These are phyloP conservation scores for Clitoria ternatea DNA, from an alignment of 306 rosid genomes.

Conservation along the genomic window DNA sequence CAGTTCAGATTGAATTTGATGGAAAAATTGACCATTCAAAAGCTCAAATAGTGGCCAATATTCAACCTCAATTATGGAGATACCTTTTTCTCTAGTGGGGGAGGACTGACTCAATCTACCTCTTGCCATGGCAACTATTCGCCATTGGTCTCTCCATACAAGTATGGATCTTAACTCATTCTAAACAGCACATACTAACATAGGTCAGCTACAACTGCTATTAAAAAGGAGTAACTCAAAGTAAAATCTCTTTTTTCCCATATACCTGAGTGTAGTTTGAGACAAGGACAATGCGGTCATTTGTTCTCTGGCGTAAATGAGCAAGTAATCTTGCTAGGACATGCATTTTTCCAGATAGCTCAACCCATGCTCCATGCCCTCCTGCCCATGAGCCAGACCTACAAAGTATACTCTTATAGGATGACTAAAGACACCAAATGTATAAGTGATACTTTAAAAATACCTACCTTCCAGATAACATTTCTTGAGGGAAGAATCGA, in stretches of 20 bases:
- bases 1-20: no score
- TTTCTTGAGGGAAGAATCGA: conserved; percentile 83
- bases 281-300: conserved; percentile 92
- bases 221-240: background rate
- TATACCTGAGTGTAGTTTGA: conserved; percentile 96
- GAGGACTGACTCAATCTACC: no score
- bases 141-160: no score
- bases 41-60: no score
- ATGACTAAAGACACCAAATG: conserved; percentile 18
- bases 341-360: conserved; percentile 95
- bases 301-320: conserved; percentile 71
- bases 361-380: conserved; percentile 94
- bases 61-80: no score
- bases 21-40: no score
- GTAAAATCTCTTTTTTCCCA: background rate
- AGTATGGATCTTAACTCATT: conserved; percentile 12
- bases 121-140: no score
- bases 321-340: conserved; percentile 91
- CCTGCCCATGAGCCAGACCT: conserved; percentile 96
- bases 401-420: conserved; percentile 17
- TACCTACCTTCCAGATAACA: conserved; percentile 87
- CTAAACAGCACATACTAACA: background rate
- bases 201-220: conserved; percentile 3
- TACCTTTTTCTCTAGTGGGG: no score
- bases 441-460: background rate